Evolutionary conservation across 805 yeast genomes (phyloP), one percentile per base, ranked within the genome.

Genomic region (Lipomyces mesembrius): DNA sequence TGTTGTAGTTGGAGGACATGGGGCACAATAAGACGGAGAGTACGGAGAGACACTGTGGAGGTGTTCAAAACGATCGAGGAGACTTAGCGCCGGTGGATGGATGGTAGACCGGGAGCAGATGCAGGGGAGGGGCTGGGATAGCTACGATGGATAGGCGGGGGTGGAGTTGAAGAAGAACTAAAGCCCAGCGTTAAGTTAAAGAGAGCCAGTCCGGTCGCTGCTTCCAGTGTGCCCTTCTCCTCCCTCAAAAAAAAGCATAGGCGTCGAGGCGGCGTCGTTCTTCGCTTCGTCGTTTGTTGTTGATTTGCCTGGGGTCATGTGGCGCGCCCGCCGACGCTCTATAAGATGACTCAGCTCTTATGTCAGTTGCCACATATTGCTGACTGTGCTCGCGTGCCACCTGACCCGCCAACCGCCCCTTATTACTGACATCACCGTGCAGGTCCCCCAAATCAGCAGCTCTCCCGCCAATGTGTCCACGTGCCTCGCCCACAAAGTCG

Each of bases 251-350:
- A 29, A 29, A 29, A 29, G 32, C 7, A 29, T 29, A 9, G 5
- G 43, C 43, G 43, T 37, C 43, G 32, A 7, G 39, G 43, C 43
- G 43, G 43, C 43, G 43, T 11, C 43, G 43, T 12, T 37, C 39
- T 9, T 37, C 43, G 43, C 43, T 37, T 37, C 17, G 17, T 37
- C 43, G 43, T 37, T 12, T 37, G 43, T 37, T 37, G 43, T 37
- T 37, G 43, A 37, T 29, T 11, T 37, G 56, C 56, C 53, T 34
- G 54, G 27, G 60, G 60, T 57, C 60, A 56, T 56, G 64, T 57
- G 60, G 60, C 55, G 57, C 35, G 5, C 60, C 17, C 12, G 7
- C 7, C 5, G 43, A 9, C 5, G 9, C 49, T n/a, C 29, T 7
- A 27, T 29, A 27, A 0, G 32, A 29, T 43, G 49, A 43, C 49